Evolutionary conservation across 176 grass and related monocot genomes (phyloP).

Genomic region (Cenchrus fungigraminus): DNA sequence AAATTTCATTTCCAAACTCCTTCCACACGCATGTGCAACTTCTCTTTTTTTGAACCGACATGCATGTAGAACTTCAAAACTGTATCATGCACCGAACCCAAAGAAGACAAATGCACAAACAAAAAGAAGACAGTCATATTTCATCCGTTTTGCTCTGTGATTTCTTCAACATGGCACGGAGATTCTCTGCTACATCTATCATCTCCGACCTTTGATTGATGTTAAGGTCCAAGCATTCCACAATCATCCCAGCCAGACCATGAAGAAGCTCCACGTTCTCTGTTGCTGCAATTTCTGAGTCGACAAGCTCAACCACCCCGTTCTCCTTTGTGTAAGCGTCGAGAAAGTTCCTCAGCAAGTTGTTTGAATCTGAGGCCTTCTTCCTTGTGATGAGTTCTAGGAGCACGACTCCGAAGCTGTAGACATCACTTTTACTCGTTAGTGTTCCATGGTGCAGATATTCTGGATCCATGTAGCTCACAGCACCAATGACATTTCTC

Average conservation of each 20-base stretch:
- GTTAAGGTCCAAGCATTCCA: not conserved
- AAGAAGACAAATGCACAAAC: not conserved
- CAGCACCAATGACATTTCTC: not conserved
- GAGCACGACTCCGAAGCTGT: conserved; percentile 21
- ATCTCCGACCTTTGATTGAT: not conserved
- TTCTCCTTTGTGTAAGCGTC: not conserved
- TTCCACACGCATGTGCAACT: not conserved
- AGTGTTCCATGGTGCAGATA: not conserved
- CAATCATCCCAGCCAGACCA: not conserved
- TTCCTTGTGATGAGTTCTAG: conserved; percentile 28
- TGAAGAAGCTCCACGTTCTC: conserved; percentile 12
- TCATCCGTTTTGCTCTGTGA: not conserved
- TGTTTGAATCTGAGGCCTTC: not conserved
- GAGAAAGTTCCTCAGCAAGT: not conserved
- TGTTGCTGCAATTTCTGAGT: conserved; percentile 12
- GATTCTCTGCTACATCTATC: not conserved
- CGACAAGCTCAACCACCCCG: conserved; percentile 20
- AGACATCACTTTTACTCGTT: conserved; percentile 22
- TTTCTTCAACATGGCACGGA: not conserved
- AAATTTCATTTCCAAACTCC: not conserved
- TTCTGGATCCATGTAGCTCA: conserved; percentile 8
- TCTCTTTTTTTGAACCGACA: no score
- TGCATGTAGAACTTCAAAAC: not conserved
- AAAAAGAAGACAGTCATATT: not conserved
- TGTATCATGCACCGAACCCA: not conserved